Base-by-base conservation (phyloP, 1,284 basidiomycete genomes). In the Limonomyces culmigenus region DNA sequence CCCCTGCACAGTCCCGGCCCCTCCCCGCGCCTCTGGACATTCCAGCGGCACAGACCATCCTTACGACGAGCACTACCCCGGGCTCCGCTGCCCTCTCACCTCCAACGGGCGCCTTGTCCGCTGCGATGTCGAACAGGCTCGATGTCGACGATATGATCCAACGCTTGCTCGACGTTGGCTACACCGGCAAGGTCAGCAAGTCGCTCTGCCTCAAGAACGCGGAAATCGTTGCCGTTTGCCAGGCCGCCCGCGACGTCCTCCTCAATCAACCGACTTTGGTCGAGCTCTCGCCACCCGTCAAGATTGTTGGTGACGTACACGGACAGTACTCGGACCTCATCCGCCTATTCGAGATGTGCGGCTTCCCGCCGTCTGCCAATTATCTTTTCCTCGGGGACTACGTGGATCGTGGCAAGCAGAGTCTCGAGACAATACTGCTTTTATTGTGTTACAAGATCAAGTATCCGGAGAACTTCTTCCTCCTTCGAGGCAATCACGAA, bases 131-230 rank as follows among this genome's bases (percentile, higher is more conserved):
- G 44, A 67, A 71, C 55, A 61, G 74, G 35, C 69, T 97, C 47
- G 95, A 99, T 55, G 80, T 98, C 42, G 95, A 98, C 60, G 93
- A 96, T 56, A 97, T 98, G 87, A 98, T 99, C 50, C 78, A 85
- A 51, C 74, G 93, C 34, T 69, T 99, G 36, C 67, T 99, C 46
- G 93, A 98, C 48, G 89, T 96, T 2, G 95, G 95, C 4, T 99
- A 98, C 56, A 87, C 86, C 13, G 91, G 91, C 55, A 98, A 98
- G 68, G 84, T 97, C 48, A 88, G 81, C 63, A 98, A 97, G 60
- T 87, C 87, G 17, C 75, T 96, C 39, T 91, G 87, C 51, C 67
- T 98, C 45, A 98, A 98, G 68, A 97, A 96, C 54, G 74, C 80
- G 20, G 95, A 99, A 62, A 96, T 98, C 51, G 81, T 80, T 13